phyloP scores from a whole-genome alignment of 306 rosid species.

The Rosa rugosa region DNA sequence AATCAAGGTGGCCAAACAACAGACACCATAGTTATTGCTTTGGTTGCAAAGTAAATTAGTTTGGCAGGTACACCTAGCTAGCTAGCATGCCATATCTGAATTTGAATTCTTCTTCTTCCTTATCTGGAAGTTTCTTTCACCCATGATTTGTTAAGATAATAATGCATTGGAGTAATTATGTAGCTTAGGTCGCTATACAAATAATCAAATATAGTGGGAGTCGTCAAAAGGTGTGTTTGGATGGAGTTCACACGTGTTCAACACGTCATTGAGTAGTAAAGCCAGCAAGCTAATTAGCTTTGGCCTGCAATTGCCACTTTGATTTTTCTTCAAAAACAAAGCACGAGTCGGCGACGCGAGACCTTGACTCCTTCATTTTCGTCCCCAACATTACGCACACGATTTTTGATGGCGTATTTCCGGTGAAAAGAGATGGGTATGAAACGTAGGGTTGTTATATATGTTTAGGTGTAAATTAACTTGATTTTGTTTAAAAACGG shows the following conservation, averaged over 20 bases:
- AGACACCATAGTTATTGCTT: neutral
- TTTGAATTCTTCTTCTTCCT: neutral
- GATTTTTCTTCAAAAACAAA: slow-evolving; percentile 3
- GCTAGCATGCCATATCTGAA: neutral
- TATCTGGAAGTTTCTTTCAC: neutral
- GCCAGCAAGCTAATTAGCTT: neutral
- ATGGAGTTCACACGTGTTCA: neutral
- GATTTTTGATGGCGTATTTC: neutral
- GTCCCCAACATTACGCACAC: neutral
- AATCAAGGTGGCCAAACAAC: neutral
- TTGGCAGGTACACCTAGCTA: neutral
- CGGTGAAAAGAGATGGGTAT: neutral
- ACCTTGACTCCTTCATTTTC: neutral
- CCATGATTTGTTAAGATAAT: neutral
- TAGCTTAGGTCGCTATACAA: neutral
- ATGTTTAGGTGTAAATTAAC: neutral
- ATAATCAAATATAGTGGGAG: neutral
- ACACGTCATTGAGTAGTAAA: slow-evolving; percentile 3
- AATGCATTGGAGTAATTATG: neutral
- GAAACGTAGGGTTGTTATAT: neutral
- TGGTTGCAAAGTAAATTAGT: slow-evolving; percentile 1
- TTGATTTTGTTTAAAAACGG: neutral
- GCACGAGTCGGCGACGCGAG: neutral
- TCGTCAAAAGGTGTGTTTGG: neutral
- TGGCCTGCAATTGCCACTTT: neutral